Evolutionary conservation across 768 basidiomycete genomes (phyloP), one percentile per base, ranked within the genome.

Genomic region (Nidularia pulvinata): DNA sequence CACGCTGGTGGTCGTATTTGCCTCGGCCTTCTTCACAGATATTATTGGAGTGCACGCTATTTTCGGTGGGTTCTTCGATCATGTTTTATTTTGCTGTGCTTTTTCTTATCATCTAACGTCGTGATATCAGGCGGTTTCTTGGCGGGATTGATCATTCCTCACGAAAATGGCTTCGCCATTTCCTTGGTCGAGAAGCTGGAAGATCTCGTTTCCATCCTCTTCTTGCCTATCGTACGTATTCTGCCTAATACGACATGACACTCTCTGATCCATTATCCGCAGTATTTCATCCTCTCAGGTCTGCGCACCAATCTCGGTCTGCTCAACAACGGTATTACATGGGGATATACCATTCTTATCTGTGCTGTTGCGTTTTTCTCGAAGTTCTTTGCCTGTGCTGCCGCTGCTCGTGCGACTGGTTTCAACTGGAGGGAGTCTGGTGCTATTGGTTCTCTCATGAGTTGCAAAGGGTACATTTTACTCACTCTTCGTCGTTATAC

Each of bases 361-460:
- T 88, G 85, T 53, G 67, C 84, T 4, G 80, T 92, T 46, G 87
- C 91, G 0, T 97, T 94, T 66, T 61, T 75, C 34, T 83, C 89
- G 55, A 97, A 97, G 68, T 95, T 95, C 67, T 44, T 82, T 13
- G 81, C 88, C 2, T 93, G 90, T 62, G 81, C 78, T 4, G 59
- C 66, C 6, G 75, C 84, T 0, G 90, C 93, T 4, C 79, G 76
- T 55, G 48, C 70, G 1, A 73, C 72, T 42, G 88, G 88, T 0
- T 95, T 90, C 72, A 83, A 76, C 42, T 76, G 72, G 69, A 78
- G 94, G n/a, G 93, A 95, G 68, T 75, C 85, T 1, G 83, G 85
- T 22, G 91, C 93, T 5, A 87, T 95, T 53, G 94, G 94, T 3
- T 79, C 86, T 48, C 70, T 97, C 25, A 97, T 97, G 94, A 84